Conservation (phyloP, 225 moss, liverwort and hornwort genomes). For the Neckera pumila region DNA sequence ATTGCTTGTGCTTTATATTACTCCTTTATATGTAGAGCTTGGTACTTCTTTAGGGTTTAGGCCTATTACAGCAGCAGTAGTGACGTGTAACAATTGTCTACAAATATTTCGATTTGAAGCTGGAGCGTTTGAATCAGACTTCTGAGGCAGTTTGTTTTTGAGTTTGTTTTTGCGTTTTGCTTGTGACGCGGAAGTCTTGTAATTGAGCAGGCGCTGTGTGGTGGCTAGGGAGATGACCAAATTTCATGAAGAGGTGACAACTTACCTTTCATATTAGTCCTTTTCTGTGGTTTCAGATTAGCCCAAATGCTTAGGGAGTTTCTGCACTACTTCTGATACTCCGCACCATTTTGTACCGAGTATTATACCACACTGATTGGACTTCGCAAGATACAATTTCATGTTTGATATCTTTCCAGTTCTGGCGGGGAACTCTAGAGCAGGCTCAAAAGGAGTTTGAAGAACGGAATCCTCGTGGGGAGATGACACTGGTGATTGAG, state of each 20-base stretch:
- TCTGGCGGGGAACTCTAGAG: conserved; percentile 82
- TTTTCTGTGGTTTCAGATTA: neutral
- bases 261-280: neutral
- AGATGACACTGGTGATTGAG: conserved; percentile 75
- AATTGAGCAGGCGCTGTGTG: conserved; percentile 62
- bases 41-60: neutral
- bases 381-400: neutral
- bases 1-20: neutral
- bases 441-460: conserved; percentile 63
- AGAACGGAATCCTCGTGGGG: conserved; percentile 62
- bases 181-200: neutral
- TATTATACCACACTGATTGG: neutral
- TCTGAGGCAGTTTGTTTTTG: neutral
- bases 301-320: neutral
- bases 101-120: neutral
- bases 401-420: conserved; percentile 23
- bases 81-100: neutral
- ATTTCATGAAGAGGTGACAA: conserved; percentile 91
- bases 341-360: neutral
- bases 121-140: neutral
- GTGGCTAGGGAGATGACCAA: conserved; percentile 99
- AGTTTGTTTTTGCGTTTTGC: neutral
- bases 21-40: neutral
- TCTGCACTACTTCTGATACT: neutral
- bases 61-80: neutral